phyloP scores from a whole-genome alignment of 2,329 filamentous ascomycete species.

The Nakataea oryzae region DNA sequence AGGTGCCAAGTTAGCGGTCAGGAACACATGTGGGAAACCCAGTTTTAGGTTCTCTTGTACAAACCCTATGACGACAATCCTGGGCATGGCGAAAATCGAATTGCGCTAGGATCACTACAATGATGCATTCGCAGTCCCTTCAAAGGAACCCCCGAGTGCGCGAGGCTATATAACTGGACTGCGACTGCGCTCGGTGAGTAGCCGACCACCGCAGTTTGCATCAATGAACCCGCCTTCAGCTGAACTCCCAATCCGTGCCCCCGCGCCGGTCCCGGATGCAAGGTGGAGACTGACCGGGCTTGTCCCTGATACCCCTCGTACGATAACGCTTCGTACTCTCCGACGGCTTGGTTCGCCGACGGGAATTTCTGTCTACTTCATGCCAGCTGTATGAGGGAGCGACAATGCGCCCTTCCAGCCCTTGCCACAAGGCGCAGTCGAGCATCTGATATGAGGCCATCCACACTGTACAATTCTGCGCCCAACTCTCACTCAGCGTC shows the following conservation, averaged over 20 bases:
- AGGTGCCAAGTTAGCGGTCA: not conserved
- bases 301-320: too few species aligned
- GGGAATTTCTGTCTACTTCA: too few species aligned
- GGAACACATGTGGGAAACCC: not conserved
- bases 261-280: too few species aligned
- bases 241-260: too few species aligned
- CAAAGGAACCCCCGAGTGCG: not conserved
- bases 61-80: constrained; percentile 27
- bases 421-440: not conserved
- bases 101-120: not conserved
- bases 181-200: too few species aligned
- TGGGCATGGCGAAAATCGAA: constrained; percentile 15
- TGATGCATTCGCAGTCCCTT: not conserved
- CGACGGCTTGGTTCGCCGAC: too few species aligned
- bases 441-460: not conserved
- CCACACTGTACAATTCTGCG: not conserved
- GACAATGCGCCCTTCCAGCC: not conserved
- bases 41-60: constrained; percentile 1
- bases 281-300: too few species aligned
- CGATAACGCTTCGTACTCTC: not conserved
- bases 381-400: not conserved
- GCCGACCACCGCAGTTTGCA: too few species aligned
- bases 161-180: too few species aligned
- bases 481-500: not conserved
- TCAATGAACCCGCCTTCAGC: too few species aligned